Evolutionary conservation across 805 yeast species (phyloP), one percentile per base, ranked within the genome.

Genomic region (Candida ortonii): DNA sequence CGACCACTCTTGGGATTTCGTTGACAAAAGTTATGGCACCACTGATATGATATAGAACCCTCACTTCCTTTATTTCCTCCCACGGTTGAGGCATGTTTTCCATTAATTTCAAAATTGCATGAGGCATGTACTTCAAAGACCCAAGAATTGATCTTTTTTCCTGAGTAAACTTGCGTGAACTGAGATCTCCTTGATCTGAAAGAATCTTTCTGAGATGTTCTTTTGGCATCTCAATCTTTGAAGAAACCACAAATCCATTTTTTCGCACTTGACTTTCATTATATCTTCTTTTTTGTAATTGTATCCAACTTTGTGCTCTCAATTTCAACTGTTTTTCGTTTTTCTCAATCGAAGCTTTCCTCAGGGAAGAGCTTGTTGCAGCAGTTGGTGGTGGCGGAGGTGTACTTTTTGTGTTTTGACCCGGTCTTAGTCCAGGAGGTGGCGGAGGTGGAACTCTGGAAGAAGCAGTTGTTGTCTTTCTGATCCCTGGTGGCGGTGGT

Each of bases 61-160:
- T 78, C 15, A 93, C 97, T 27, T 84, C 94, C 42, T 84, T 84
- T 2, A 73, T 65, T 33, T 77, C 74, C 57, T 93, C 97, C 99
- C 99, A 93, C 1, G 99, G 99, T 55, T 88, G 95, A 0, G 99
- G 99, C 90, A 93, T 90, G 53, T 87, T 88, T 52, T 93, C 98
- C 24, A 93, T 54, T 24, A 93, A 70, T 58, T 93, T 93, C 46
- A 88, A 60, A 3, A 88, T 74, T 0, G 98, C 96, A 62, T 90
- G 97, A 0, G 99, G 99, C 80, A 94, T 74, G 62, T 83, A 94
- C 61, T 88, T 90, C 38, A 93, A 67, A 1, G 97, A 89, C 2
- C 96, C 96, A 16, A 94, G 62, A 50, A 85, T 88, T 0, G 96
- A 78, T 40, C 90, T 68, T 54, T 88, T 89, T 51, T 90, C 97